Evolutionary conservation across 176 grass and related monocot species (phyloP).

Genomic region (Luzula sylvatica): DNA sequence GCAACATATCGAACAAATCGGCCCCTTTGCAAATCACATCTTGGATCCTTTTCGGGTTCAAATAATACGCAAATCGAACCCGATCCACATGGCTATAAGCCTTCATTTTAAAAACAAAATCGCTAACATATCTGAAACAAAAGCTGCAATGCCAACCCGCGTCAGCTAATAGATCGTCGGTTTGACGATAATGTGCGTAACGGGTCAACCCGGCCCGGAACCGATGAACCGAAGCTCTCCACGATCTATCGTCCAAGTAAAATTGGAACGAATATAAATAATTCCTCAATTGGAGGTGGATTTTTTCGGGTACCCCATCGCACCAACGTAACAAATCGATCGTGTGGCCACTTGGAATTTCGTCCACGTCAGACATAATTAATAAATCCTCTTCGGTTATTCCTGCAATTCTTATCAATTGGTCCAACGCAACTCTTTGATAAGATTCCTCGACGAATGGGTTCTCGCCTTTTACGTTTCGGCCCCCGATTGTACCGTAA

Average conservation of each 20-base stretch:
- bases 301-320: conserved; percentile 48
- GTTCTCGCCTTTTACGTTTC: conserved; percentile 84
- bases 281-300: conserved; percentile 76
- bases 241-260: conserved; percentile 64
- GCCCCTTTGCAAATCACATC: conserved; percentile 67
- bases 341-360: conserved; percentile 82
- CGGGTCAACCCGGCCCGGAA: conserved; percentile 60
- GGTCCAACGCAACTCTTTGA: conserved; percentile 71
- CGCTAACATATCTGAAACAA: conserved; percentile 60
- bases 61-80: conserved; percentile 63
- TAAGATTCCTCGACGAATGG: conserved; percentile 90
- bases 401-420: conserved; percentile 62
- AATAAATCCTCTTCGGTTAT: conserved; percentile 65
- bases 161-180: conserved; percentile 66
- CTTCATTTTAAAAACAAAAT: conserved; percentile 89
- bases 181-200: conserved; percentile 73
- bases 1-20: conserved; percentile 85
- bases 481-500: conserved; percentile 62
- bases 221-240: conserved; percentile 75
- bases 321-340: conserved; percentile 81
- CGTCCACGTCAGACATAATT: conserved; percentile 93
- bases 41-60: conserved; percentile 58
- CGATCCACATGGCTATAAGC: conserved; percentile 78
- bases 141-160: conserved; percentile 95
- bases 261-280: conserved; percentile 89